phyloP scores from a whole-genome alignment of 2,329 filamentous ascomycete genomes.

The Penicillium occitanis region DNA sequence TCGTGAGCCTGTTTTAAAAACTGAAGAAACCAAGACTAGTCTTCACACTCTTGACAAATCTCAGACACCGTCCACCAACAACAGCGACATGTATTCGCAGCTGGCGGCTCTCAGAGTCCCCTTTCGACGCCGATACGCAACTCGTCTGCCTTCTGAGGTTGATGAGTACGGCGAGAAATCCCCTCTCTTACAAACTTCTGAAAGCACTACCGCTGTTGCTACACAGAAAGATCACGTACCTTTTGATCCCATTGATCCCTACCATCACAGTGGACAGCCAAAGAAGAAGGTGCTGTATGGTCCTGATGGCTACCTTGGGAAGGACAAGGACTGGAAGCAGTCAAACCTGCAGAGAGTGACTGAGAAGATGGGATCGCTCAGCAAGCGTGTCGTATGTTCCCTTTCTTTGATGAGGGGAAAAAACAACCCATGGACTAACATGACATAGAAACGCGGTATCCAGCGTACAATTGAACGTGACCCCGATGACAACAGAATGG shows the following conservation, averaged over 20 bases:
- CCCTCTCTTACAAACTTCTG: background rate
- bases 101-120: conserved; percentile 16
- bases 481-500: conserved; percentile 17
- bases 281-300: conserved; percentile 21
- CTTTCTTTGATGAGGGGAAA: background rate
- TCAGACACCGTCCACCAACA: background rate
- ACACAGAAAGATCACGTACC: conserved; percentile 11
- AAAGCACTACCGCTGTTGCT: background rate
- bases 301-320: conserved; percentile 18
- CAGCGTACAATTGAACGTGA: conserved; percentile 14
- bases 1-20: background rate
- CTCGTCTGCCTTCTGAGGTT: background rate
- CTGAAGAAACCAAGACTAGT: background rate
- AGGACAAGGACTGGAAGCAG: conserved; percentile 19
- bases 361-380: conserved; percentile 11
- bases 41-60: background rate
- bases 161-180: background rate
- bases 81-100: conserved; percentile 11
- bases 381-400: conserved; percentile 18
- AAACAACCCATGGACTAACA: background rate
- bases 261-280: conserved; percentile 19
- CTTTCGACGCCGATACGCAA: conserved; percentile 1
- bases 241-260: conserved; percentile 20
- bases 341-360: conserved; percentile 15
- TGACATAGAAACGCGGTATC: conserved; percentile 5